phyloP scores from a whole-genome alignment of 2,329 filamentous ascomycete species.

The Pestalotiopsis sp. region DNA sequence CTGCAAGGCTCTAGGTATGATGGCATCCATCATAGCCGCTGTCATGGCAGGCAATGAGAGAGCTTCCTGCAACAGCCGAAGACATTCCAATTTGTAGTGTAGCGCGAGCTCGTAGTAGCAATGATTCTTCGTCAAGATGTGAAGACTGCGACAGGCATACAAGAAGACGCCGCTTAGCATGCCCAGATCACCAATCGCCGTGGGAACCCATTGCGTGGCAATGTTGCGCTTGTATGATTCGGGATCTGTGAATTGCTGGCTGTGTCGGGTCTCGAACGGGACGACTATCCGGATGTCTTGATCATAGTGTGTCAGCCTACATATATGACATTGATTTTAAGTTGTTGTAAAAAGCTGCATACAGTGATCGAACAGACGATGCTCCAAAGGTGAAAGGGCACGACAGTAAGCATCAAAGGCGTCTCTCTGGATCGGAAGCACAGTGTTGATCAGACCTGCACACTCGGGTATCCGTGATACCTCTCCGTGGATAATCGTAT shows the following conservation, averaged over 20 bases:
- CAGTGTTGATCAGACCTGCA: too few species aligned
- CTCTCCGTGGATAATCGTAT: neutral
- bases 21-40: too few species aligned
- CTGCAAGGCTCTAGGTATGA: neutral
- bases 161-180: neutral
- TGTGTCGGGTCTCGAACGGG: neutral
- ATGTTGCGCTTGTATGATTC: neutral
- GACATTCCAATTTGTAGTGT: neutral
- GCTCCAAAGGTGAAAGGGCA: neutral
- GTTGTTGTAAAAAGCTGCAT: neutral
- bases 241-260: neutral
- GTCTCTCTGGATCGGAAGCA: neutral
- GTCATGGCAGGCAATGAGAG: too few species aligned
- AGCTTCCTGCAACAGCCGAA: neutral
- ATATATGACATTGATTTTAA: too few species aligned
- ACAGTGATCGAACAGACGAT: neutral
- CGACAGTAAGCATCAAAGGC: neutral
- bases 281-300: slow-evolving; percentile 1
- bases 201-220: slow-evolving; percentile 4
- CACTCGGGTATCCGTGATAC: neutral
- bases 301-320: neutral
- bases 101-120: neutral
- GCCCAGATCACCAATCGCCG: neutral
- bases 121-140: neutral
- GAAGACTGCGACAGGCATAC: neutral